Conservation (phyloP, 495 filamentous ascomycete species). For the Tricharina praecox region DNA sequence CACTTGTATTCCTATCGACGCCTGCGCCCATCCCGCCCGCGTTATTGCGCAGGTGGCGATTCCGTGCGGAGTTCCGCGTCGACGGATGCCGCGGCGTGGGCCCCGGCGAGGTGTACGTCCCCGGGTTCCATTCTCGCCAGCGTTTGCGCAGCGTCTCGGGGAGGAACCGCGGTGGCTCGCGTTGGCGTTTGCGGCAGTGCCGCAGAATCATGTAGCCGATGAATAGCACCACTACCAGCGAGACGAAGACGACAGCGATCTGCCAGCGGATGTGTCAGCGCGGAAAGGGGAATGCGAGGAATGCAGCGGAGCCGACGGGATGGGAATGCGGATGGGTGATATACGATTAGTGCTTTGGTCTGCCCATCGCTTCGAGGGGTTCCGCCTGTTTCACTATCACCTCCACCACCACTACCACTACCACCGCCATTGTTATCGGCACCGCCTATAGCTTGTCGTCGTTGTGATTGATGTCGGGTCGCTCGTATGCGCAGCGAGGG, state of each 20-base stretch:
- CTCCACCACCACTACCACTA: background rate
- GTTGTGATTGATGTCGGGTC: background rate
- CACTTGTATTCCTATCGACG: constrained; percentile 66
- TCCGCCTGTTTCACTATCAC: too few relatives aligned
- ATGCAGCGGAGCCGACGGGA: too few relatives aligned
- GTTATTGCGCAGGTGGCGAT: constrained; percentile 8
- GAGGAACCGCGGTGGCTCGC: constrained; percentile 38
- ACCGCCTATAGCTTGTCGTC: background rate
- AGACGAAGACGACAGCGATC: constrained; percentile 23
- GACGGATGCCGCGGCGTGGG: constrained; percentile 15
- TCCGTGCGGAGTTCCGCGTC: constrained; percentile 12
- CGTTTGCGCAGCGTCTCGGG: constrained; percentile 41
- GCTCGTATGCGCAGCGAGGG: constrained; percentile 3
- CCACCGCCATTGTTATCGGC: background rate
- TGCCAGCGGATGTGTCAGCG: background rate
- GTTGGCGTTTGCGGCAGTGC: constrained; percentile 30
- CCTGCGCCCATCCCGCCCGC: constrained; percentile 18
- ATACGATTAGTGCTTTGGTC: background rate
- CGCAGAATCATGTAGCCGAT: constrained; percentile 35
- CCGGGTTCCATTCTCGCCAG: constrained; percentile 45
- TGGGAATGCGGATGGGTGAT: too few relatives aligned
- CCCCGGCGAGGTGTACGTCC: constrained; percentile 12
- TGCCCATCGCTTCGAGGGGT: background rate
- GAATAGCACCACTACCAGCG: constrained; percentile 21
- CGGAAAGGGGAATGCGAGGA: background rate